Evolutionary conservation across 305 asterid genomes (phyloP).

Genomic region (Nicotiana rustica): DNA sequence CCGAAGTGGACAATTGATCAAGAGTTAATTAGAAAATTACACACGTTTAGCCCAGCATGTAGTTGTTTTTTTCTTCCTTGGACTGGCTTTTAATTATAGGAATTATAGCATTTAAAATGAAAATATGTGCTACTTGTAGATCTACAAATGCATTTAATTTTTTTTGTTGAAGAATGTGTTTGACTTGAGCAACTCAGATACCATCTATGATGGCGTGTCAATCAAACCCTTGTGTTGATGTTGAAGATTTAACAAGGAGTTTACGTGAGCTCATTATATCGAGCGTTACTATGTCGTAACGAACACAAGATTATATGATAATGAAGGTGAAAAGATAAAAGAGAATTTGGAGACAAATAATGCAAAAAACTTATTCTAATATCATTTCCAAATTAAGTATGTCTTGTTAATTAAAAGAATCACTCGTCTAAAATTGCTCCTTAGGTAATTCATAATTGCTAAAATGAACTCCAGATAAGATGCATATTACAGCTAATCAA

Average conservation of each 20-base stretch:
- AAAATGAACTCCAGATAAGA: background rate
- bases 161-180: background rate
- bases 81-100: background rate
- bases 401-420: background rate
- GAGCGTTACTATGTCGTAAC: background rate
- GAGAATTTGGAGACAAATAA: slow-evolving; percentile 3
- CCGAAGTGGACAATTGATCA: background rate
- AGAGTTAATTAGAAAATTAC: background rate
- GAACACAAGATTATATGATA: background rate
- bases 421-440: background rate
- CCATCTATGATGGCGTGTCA: background rate
- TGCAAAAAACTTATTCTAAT: background rate
- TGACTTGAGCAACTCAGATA: background rate
- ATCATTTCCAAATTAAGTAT: background rate
- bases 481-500: too few relatives aligned
- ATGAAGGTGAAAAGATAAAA: background rate
- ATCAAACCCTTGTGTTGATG: background rate
- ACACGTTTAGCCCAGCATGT: background rate
- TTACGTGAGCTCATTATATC: background rate
- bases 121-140: background rate
- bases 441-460: background rate
- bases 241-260: background rate
- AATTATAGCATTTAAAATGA: background rate
- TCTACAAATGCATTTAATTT: background rate
- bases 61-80: background rate